Base-by-base conservation (phyloP, 495 filamentous ascomycete species). In the Lophiostoma macrostomum region DNA sequence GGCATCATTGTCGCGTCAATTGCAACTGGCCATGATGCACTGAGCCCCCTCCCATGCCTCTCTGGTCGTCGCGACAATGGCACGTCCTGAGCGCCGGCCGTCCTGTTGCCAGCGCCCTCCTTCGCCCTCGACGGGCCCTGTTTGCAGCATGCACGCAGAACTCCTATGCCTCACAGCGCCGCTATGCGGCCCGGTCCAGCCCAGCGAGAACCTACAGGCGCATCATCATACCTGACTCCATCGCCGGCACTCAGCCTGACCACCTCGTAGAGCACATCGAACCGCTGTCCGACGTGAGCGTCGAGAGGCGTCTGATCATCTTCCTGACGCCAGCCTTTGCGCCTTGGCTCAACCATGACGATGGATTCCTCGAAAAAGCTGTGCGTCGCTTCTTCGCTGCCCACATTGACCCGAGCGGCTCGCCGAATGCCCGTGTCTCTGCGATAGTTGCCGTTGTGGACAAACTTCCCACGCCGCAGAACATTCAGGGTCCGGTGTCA, bases 381-480 rank as follows among this genome's bases (percentile, higher is more conserved):
- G 13, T 64, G n/a, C 3, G 18, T 13, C 38, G 45, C 16, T 16
- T 42, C 3, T 58, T 35, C 36, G 11, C 11, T 11, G 0, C 13
- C 18, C 10, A 7, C 7, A 14, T 36, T 7, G 8, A 31, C 2
- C 11, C 7, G 5, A 13, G 18, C 49, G 16, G 24, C 4, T 13
- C 5, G 28, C 22, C 11, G n/a, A n/a, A 53, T 20, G 19, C 25
- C 48, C n/a, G 38, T 8, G 29, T 64, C 1, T 31, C 54, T 20
- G 56, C 51, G n/a, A 25, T 59, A 1, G 53, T 38, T 35, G 62
- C 62, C 3, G 62, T 62, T 10, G 62, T 65, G 11, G 62, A 62
- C 46, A 53, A 56, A 20, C 46, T 65, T 13, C 62, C 62, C 8
- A 36, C 36, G 10, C 58, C 58, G 18, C n/a, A 30, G 5, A 6